Percentiles rank a stretch among this genome's conserved stretches.
phyloP scores from a whole-genome alignment of 768 basidiomycete genomes.

The Russula lepida region DNA sequence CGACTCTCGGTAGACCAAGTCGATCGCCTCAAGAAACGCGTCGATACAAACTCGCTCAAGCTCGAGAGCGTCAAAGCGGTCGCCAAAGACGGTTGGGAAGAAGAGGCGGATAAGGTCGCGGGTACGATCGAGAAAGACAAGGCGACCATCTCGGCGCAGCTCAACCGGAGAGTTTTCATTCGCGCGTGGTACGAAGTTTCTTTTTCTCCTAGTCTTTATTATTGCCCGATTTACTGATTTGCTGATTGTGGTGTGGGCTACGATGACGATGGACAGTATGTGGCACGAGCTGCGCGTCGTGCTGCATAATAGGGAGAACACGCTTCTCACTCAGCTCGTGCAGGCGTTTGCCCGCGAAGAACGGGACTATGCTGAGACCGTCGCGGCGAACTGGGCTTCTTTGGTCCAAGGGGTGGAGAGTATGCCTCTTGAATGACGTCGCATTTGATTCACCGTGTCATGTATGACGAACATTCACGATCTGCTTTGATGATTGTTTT shows the following conservation, averaged over 20 bases:
- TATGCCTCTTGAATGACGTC: slow-evolving; percentile 76
- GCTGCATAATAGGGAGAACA: slow-evolving; percentile 83
- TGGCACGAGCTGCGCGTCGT: slow-evolving; percentile 96
- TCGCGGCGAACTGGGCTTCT: slow-evolving; percentile 66
- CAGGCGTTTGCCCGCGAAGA: slow-evolving; percentile 71
- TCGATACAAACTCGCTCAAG: slow-evolving; percentile 67
- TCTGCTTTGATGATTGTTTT: slow-evolving; percentile 11
- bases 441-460: not conserved
- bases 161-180: slow-evolving; percentile 79
- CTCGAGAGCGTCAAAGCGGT: slow-evolving; percentile 63
- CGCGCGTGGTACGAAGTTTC: slow-evolving; percentile 59
- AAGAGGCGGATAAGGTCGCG: slow-evolving; percentile 71
- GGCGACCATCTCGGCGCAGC: slow-evolving; percentile 60
- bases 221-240: too few species aligned
- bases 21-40: slow-evolving; percentile 78
- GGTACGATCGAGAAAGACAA: slow-evolving; percentile 79
- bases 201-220: not conserved
- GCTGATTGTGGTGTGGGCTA: not conserved
- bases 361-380: slow-evolving; percentile 52
- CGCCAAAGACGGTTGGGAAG: slow-evolving; percentile 78
- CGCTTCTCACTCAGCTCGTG: slow-evolving; percentile 64
- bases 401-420: slow-evolving; percentile 59
- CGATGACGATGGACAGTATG: slow-evolving; percentile 47
- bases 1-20: slow-evolving; percentile 85
- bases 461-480: slow-evolving; percentile 1